A percentile compares a stretch with the other conserved stretches of the same genome.
Evolutionary conservation across 768 basidiomycete genomes (phyloP).

Genomic region (Leccinum rimulosum): DNA sequence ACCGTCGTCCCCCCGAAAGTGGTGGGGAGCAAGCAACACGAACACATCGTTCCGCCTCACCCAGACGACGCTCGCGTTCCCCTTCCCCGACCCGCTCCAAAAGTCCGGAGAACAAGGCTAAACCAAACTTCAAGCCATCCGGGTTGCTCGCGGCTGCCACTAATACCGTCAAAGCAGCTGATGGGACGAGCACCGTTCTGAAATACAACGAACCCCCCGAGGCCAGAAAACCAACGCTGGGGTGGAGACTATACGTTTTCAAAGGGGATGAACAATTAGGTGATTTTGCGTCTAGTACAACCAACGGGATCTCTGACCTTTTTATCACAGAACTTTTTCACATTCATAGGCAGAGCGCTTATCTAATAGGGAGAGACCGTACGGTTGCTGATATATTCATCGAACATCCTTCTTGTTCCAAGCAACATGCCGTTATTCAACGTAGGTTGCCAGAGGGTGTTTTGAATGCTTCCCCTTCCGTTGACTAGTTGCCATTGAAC

Average conservation of each 20-base stretch:
- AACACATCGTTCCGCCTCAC: constrained; percentile 61
- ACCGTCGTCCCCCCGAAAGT: constrained; percentile 21
- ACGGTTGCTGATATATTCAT: constrained; percentile 83
- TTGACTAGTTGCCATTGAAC: constrained; percentile 6
- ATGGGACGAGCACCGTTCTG: constrained; percentile 79
- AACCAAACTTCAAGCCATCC: constrained; percentile 88
- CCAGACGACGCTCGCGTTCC: constrained; percentile 37
- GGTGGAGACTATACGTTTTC: constrained; percentile 97
- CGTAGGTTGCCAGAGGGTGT: constrained; percentile 44
- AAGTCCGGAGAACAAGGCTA: constrained; percentile 55
- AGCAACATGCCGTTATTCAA: constrained; percentile 97
- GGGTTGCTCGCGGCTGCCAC: constrained; percentile 95
- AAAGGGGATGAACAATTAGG: constrained; percentile 92
- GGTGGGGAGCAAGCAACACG: constrained; percentile 33
- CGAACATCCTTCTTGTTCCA: constrained; percentile 96
- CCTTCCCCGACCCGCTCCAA: constrained; percentile 42
- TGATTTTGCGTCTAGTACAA: constrained; percentile 38
- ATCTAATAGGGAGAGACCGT: constrained; percentile 88
- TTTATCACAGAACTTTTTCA: constrained; percentile 72
- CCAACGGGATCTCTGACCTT: background rate
- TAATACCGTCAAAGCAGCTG: constrained; percentile 75
- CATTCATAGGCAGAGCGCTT: constrained; percentile 91
- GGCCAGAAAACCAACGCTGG: constrained; percentile 84
- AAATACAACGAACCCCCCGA: constrained; percentile 99
- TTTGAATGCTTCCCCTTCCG: background rate